Base-by-base conservation (phyloP, 208 protist genomes). In the Acanthamoeba castellanii region DNA sequence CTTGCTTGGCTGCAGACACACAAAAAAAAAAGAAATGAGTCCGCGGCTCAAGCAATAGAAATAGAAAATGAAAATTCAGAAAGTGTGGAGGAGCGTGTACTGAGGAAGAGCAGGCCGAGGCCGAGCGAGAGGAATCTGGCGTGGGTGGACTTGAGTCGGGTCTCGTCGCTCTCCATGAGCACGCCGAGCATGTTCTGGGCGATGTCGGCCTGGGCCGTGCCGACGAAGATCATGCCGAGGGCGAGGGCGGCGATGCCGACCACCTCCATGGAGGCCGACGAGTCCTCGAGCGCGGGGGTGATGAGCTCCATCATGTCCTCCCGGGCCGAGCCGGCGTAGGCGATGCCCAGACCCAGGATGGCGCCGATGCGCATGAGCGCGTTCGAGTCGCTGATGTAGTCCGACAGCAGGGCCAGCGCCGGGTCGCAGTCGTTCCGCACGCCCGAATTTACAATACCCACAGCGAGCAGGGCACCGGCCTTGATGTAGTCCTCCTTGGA, bases 221-320 rank as follows among this genome's bases (percentile, higher is more conserved):
- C 99, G 45, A 99, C 98, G 90, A 98, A 99, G 52, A 99, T 98
- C 42, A 99, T 95, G 72, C 99, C 98, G n/a, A 99, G 96, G 1
- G 99, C 97, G 47, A 99, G 98, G 16, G 99, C 98, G 25, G 99
- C 97, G 93, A 99, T 98, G 94, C 97, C 98, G 87, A 98, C 97
- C 45, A 99, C 97, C 93, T 99, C 98, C 72, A 99, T 97, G 64
- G 97, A 96, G 88, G 98, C 97, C 25, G 99, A 98, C 18, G 95
- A 94, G 94, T 99, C 99, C 0, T 97, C 98, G 3, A 99, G 94
- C 32, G 99, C 96, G 1, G 99, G 99, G 6, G 98, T 97, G 2
- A 99, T 96, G 37, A 99, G 89, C 57, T 99, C 99, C 81, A 98
- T 98, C 1, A 99, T 94, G 25, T 99, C 99, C 78, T 99, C 98